Base-by-base conservation (phyloP, 176 grass and related monocot genomes). In the Pontederia crassipes region DNA sequence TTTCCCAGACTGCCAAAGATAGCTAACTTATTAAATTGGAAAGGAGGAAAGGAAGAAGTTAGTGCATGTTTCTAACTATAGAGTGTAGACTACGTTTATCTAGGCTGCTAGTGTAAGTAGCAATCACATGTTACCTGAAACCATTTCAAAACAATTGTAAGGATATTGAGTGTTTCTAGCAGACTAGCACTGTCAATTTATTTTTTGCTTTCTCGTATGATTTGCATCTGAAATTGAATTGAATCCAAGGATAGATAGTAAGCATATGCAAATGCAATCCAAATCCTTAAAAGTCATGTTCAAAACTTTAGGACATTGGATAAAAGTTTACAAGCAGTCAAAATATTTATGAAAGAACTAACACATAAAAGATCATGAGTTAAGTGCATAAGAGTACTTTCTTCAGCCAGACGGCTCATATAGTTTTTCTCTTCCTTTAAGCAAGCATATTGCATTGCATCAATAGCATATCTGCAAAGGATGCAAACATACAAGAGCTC, bases 391-490 rank as follows among this genome's bases (percentile, higher is more conserved):
- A 73, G 29, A 49, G 49, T 63, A 73, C 29, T 73, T 47, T 73
- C 71, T 54, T 73, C 71, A 73, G 71, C 28, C 29, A 52, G 45
- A 12, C 12, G 10, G 28, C 59, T 50, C 11, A 64, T 8, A 55
- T 55, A 32, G 20, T 49, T n/a, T 52, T 50, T 50, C 54, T 28
- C 71, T 63, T 73, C 71, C 71, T 73, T 73, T 10, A 73, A 59
- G 59, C 71, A 73, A 12, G 47, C 71, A 55, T 58, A 73, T 63
- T 73, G 59, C 71, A 73, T 64, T 45, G 16, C 48, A 63, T 73
- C 71, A 73, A 73, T 73, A 15, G 49, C 71, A 55, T 73, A 64
- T 52, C 71, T 73, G 71, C n/a, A n/a, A n/a, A n/a, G n/a, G n/a
- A n/a, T n/a, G n/a, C n/a, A n/a, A n/a, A n/a, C n/a, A n/a, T n/a